Evolutionary conservation across 1,284 basidiomycete species (phyloP), one percentile per base, ranked within the genome.

Genomic region (Golubevia pallescens): DNA sequence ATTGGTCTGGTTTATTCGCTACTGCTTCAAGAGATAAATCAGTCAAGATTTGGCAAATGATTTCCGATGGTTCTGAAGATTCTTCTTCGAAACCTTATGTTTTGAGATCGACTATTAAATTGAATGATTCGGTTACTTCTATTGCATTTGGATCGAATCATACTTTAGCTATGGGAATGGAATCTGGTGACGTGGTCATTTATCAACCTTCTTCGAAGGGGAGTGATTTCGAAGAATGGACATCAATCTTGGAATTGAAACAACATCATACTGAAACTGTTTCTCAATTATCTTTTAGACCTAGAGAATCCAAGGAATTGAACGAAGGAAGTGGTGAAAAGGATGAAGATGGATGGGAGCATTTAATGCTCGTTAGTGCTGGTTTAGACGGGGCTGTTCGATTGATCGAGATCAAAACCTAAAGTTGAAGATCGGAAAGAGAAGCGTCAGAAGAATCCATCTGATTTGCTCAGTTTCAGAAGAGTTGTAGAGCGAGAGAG

Each of bases 1-100:
- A 38, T 38, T 38, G 34, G 34, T 38, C 42, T 48, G 42, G 42
- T 13, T 57, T 68, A 0, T 84, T 84, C 63, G 80, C 77, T 8
- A 84, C 81, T 4, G 80, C 77, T 10, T 81, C 80, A 20, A 62
- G 81, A 32, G 81, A 84, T 63, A 79, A 80, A 72, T 75, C 71
- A 28, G 74, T 80, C 67, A 83, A 77, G 67, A 63, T 83, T 8
- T 83, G 78, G 66, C 61, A 68, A 38, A 57, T 77, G 3, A 16
- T 19, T n/a, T 51, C 59, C 23, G 53, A 19, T 5, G 54, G 14
- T 5, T 38, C 23, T 57, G 21, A 38, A 20, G 58, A 42, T 32
- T 13, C 28, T 48, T 13, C 42, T 48, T 28, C 28, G 28, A 48
- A 48, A 48, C 42, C 42, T 48, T 48, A 13, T 48, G 42, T 48